Base-by-base conservation (phyloP, 2,329 filamentous ascomycete species). In the Arthrinium phaeospermum region DNA sequence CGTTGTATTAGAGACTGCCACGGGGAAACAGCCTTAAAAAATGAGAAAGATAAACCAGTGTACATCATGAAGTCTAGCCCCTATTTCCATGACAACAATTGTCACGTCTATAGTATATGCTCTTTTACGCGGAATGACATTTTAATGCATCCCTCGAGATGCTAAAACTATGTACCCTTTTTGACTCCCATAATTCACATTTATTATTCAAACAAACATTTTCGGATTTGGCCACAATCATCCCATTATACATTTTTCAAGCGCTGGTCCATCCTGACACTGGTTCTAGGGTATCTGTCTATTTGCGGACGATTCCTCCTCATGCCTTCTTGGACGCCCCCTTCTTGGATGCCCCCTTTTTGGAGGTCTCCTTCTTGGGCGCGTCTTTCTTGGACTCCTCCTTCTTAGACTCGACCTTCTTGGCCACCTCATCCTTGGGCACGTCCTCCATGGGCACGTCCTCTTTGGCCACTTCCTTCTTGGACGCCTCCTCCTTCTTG, bases 271-370 rank as follows among this genome's bases (percentile, higher is more conserved):
- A 64, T 37, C 57, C 5, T 41, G 57, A 37, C 57, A 41, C 57
- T 37, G 30, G 22, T n/a, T 41, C 57, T 24, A 64, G 57, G 57
- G 57, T 64, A 64, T 64, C 57, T 64, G 57, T 64, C 57, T 64
- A 64, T 41, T n/a, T 34, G 34, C 30, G 34, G 57, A 64, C 34
- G 34, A 64, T 64, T 64, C 34, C 53, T 61, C 30, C 34, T 64
- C 57, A 64, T 34, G 57, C 57, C 57, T 68, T 47, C 24, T 68
- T 68, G 67, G 67, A 30, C 3, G 67, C 67, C 19, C 19, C 45
- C 41, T 68, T 68, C 44, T 47, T 47, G 67, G 27, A 45, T 4
- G 67, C 41, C 12, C 30, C 44, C n/a, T 47, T 68, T 34, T 47
- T 47, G 67, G 27, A 34, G 19, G 30, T 30, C 24, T 67, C 37